A percentile compares a stretch with the other conserved stretches of the same genome.
These are phyloP conservation scores for Gilbertella persicaria DNA, from an alignment of 371 early-diverging fungal genomes.

Conservation along the genomic window DNA sequence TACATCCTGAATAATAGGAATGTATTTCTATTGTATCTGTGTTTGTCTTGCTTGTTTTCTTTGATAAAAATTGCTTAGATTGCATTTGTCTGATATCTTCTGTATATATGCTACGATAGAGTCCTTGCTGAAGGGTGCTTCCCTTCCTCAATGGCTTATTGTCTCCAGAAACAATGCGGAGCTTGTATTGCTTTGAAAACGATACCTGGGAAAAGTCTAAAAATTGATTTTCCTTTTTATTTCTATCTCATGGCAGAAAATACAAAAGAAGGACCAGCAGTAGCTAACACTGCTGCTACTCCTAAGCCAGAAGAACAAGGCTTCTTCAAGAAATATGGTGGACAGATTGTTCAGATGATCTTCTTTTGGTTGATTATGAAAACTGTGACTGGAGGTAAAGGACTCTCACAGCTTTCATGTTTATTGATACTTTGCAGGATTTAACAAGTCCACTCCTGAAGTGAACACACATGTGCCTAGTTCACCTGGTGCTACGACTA, in stretches of 20 bases:
- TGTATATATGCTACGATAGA: too few relatives aligned
- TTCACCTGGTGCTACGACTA: constrained; percentile 4
- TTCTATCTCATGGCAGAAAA: constrained; percentile 5
- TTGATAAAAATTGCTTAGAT: too few relatives aligned
- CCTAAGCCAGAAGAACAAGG: constrained; percentile 24
- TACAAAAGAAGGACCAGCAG: constrained; percentile 2
- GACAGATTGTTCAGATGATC: constrained; percentile 36
- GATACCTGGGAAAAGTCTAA: too few relatives aligned
- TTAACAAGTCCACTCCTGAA: background rate
- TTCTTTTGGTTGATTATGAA: constrained; percentile 45
- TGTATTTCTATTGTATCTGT: too few relatives aligned
- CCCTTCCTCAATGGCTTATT: too few relatives aligned
- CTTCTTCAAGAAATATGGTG: constrained; percentile 38
- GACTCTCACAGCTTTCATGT: background rate
- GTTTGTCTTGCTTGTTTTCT: too few relatives aligned
- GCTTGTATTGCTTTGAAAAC: too few relatives aligned
- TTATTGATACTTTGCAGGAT: constrained; percentile 3
- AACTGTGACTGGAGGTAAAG: constrained; percentile 30
- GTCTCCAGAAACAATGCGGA: too few relatives aligned
- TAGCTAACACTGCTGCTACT: background rate
- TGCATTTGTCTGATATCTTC: too few relatives aligned
- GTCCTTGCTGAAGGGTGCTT: too few relatives aligned
- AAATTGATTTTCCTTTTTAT: background rate
- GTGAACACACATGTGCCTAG: background rate
- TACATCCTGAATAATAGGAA: too few relatives aligned